Conservation (phyloP, 345 rosid genomes). For the Triadica sebifera region DNA sequence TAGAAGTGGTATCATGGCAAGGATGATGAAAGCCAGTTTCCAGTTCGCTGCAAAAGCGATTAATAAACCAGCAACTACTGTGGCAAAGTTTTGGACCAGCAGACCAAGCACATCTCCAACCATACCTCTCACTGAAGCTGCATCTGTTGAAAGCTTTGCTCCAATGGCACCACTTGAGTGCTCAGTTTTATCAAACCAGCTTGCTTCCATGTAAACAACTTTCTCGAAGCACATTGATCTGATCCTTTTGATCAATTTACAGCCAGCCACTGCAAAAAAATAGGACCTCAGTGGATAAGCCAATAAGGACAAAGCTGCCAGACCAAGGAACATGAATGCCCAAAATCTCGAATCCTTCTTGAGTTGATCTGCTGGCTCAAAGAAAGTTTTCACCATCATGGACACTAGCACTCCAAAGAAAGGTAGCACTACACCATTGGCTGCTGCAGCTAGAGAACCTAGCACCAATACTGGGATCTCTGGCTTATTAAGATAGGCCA, state of each 20-base stretch:
- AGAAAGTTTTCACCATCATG: constrained; percentile 11
- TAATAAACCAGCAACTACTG: constrained; percentile 3
- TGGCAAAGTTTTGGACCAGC: constrained; percentile 10
- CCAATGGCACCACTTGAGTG: constrained; percentile 19
- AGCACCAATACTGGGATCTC: constrained; percentile 12
- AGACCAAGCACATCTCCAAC: constrained; percentile 15
- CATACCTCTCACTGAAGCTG: constrained; percentile 6
- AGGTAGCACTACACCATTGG: constrained; percentile 14
- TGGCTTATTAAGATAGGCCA: constrained; percentile 19
- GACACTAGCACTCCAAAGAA: constrained; percentile 14
- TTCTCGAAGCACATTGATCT: constrained; percentile 21
- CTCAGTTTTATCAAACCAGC: constrained; percentile 12
- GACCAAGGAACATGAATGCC: constrained; percentile 6
- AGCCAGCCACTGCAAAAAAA: constrained; percentile 16
- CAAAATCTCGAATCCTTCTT: constrained; percentile 2
- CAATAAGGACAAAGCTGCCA: neutral
- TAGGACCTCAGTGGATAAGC: neutral
- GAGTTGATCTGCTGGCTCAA: constrained; percentile 13
- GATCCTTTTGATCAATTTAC: constrained; percentile 15
- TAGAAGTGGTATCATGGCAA: constrained; percentile 13
- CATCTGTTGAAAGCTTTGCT: constrained; percentile 15
- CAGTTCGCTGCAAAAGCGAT: constrained; percentile 15
- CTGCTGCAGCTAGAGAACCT: constrained; percentile 6
- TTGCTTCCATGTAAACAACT: constrained; percentile 13
- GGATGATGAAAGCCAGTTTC: constrained; percentile 15